These are phyloP conservation scores for Solanum verrucosum DNA, from an alignment of 257 asterid genomes.

Conservation along the genomic window DNA sequence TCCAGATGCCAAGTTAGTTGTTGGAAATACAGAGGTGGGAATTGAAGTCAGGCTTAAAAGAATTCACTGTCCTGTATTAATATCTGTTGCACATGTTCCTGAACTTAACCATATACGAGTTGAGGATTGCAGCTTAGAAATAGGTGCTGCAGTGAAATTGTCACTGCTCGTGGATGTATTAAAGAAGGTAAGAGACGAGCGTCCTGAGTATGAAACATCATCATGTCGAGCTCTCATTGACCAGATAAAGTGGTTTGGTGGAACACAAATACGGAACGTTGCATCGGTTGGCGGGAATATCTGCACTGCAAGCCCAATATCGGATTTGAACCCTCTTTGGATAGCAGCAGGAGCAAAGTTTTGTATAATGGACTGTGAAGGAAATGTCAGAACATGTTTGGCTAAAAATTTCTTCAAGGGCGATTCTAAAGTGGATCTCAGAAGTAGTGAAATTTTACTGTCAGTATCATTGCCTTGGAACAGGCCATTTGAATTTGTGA, in stretches of 20 bases:
- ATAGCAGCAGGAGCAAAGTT: conserved; percentile 80
- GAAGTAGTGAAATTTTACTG: conserved; percentile 57
- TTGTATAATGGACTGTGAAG: conserved; percentile 47
- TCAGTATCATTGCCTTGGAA: conserved; percentile 91
- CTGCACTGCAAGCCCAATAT: conserved; percentile 97
- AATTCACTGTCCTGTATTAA: conserved; percentile 58
- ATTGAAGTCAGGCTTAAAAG: conserved; percentile 77
- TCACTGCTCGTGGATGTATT: conserved; percentile 53
- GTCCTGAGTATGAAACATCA: conserved; percentile 52
- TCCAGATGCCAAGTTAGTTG: conserved; percentile 66
- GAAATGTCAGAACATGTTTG: conserved; percentile 45
- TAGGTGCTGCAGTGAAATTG: conserved; percentile 85
- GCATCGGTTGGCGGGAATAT: conserved; percentile 95
- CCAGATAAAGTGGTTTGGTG: conserved; percentile 94
- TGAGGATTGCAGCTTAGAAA: conserved; percentile 72
- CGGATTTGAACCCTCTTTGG: conserved; percentile 95
- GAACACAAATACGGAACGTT: conserved; percentile 72
- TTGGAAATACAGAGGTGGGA: conserved; percentile 89
- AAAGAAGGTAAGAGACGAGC: conserved; percentile 34
- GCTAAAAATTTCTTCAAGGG: conserved; percentile 75
- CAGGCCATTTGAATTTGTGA: conserved; percentile 53
- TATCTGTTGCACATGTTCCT: conserved; percentile 64
- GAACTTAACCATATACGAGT: conserved; percentile 56
- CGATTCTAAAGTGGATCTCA: conserved; percentile 75
- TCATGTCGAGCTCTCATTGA: conserved; percentile 72